Conservation (phyloP, 2,329 filamentous ascomycete genomes). For the Fusarium oligoseptatum region DNA sequence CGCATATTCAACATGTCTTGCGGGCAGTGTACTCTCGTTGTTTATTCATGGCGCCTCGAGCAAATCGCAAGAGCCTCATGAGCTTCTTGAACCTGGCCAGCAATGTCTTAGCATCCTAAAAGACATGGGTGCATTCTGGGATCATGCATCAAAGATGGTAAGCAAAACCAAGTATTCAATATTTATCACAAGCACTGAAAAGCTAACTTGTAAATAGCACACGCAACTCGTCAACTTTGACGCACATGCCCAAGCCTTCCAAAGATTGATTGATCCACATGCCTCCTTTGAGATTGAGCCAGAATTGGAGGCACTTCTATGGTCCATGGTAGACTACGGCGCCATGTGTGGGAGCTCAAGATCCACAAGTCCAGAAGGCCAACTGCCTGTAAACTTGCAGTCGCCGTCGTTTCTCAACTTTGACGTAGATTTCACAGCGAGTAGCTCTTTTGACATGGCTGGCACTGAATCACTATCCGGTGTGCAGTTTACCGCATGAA, state of each 20-base stretch:
- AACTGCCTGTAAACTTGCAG: neutral
- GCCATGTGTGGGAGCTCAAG: constrained; percentile 13
- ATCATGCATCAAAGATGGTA: constrained; percentile 31
- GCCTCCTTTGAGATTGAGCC: constrained; percentile 3
- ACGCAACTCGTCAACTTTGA: constrained; percentile 14
- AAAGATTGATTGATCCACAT: constrained; percentile 10
- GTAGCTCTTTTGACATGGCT: neutral
- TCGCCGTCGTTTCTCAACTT: constrained; percentile 9
- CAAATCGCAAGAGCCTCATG: neutral
- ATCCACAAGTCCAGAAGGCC: neutral
- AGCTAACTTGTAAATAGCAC: neutral
- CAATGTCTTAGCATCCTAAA: constrained; percentile 6
- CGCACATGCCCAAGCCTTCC: constrained; percentile 16
- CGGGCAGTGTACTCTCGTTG: constrained; percentile 11
- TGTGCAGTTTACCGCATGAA: neutral
- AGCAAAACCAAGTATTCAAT: neutral
- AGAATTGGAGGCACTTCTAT: constrained; percentile 12
- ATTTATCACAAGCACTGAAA: neutral
- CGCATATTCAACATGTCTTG: constrained; percentile 18
- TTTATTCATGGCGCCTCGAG: neutral
- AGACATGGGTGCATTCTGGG: constrained; percentile 17
- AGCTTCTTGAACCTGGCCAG: constrained; percentile 2
- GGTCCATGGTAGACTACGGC: constrained; percentile 27
- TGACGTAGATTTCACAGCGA: constrained; percentile 5
- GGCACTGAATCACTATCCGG: neutral